These are phyloP conservation scores for Reutealis trisperma DNA, from an alignment of 345 rosid genomes.

Conservation along the genomic window DNA sequence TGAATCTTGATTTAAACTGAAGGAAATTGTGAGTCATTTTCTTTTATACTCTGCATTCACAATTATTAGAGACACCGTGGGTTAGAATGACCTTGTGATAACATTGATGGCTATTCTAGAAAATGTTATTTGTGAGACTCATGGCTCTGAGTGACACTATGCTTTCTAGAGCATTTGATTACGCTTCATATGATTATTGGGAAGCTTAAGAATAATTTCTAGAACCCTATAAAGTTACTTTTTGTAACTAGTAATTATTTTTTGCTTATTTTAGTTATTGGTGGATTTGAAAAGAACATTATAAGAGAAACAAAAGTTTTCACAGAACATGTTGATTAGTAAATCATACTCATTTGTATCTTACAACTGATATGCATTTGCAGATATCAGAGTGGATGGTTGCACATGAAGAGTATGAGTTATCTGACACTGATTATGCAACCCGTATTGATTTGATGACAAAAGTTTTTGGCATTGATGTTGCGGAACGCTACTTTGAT, in stretches of 20 bases:
- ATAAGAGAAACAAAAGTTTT: not conserved
- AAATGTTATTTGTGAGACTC: not conserved
- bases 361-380: constrained; percentile 24
- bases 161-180: not conserved
- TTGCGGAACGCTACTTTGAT: constrained; percentile 90
- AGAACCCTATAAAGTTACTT: not conserved
- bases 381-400: constrained; percentile 93
- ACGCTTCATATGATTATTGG: not conserved
- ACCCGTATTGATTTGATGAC: constrained; percentile 73
- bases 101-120: not conserved
- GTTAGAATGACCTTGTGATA: not conserved
- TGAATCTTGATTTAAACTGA: constrained; percentile 5
- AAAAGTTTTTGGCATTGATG: constrained; percentile 84
- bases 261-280: not conserved
- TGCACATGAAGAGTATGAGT: constrained; percentile 49
- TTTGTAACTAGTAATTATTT: not conserved
- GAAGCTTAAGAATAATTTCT: not conserved
- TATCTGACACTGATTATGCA: constrained; percentile 71
- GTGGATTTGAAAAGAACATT: not conserved
- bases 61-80: not conserved
- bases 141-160: not conserved
- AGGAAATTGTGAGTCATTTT: not conserved
- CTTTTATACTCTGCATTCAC: not conserved
- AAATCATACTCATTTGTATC: not conserved
- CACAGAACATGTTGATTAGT: not conserved